Percentiles rank a stretch among this genome's conserved stretches.
Conservation (phyloP, 805 yeast genomes). For the Saturnispora sekii region DNA sequence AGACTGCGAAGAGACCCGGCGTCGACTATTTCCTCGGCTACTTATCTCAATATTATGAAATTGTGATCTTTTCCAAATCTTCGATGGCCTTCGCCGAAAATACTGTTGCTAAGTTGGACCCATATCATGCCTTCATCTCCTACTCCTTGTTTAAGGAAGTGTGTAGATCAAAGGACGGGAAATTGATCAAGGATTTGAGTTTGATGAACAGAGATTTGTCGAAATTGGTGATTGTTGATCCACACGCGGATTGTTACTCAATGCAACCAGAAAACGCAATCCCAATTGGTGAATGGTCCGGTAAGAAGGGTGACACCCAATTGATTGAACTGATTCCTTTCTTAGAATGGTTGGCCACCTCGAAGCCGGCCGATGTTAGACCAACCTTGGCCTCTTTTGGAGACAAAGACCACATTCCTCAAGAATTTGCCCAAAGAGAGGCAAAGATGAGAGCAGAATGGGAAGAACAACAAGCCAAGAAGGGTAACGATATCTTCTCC, state of each 20-base stretch:
- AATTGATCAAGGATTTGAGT: slow-evolving; percentile 79
- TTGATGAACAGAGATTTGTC: slow-evolving; percentile 84
- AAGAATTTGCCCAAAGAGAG: slow-evolving; percentile 77
- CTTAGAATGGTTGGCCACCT: slow-evolving; percentile 89
- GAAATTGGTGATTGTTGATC: slow-evolving; percentile 74
- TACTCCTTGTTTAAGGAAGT: slow-evolving; percentile 87
- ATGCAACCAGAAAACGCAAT: slow-evolving; percentile 95
- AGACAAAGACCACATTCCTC: slow-evolving; percentile 57
- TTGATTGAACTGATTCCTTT: slow-evolving; percentile 80
- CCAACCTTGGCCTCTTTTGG: slow-evolving; percentile 70
- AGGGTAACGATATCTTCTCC: slow-evolving; percentile 16
- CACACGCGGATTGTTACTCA: slow-evolving; percentile 58
- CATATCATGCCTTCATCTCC: slow-evolving; percentile 79
- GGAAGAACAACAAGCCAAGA: slow-evolving; percentile 38
- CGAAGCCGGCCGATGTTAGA: slow-evolving; percentile 75
- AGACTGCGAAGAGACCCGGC: slow-evolving; percentile 98
- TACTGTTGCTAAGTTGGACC: slow-evolving; percentile 83
- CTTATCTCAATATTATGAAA: slow-evolving; percentile 90
- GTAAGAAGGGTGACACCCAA: slow-evolving; percentile 62
- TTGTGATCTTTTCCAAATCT: slow-evolving; percentile 81
- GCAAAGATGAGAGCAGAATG: slow-evolving; percentile 62
- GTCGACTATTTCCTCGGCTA: slow-evolving; percentile 93
- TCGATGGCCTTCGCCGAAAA: slow-evolving; percentile 79
- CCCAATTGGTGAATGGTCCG: slow-evolving; percentile 77
- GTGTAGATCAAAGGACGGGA: slow-evolving; percentile 81